Conservation (phyloP, 192 early-diverging fungal species). For the Coemansia reversa region DNA sequence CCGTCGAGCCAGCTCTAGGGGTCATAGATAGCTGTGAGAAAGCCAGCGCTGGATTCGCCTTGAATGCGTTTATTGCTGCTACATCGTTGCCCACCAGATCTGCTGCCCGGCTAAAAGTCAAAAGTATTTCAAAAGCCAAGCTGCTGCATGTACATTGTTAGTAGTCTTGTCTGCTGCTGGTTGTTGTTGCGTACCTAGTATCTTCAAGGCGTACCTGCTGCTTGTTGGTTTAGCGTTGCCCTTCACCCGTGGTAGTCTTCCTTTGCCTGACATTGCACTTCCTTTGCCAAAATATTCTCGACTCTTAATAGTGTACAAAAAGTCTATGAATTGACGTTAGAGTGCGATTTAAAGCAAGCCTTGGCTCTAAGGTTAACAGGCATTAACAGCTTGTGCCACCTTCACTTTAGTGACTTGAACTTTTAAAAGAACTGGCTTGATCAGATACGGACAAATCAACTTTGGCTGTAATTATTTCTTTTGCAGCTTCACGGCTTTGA, state of each 20-base stretch:
- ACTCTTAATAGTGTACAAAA: neutral
- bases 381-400: neutral
- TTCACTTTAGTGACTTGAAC: neutral
- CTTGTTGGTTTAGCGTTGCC: conserved; percentile 82
- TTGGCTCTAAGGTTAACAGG: neutral
- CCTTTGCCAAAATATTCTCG: neutral
- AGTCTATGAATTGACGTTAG: neutral
- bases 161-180: neutral
- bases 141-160: neutral
- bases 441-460: neutral
- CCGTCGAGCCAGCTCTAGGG: neutral
- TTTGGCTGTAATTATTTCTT: neutral
- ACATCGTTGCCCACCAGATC: conserved; percentile 43
- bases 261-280: conserved; percentile 40
- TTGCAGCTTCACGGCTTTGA: neutral
- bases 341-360: neutral
- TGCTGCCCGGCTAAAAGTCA: conserved; percentile 34
- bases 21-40: conserved; percentile 67
- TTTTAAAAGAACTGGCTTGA: neutral
- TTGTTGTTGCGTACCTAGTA: neutral
- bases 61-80: conserved; percentile 49
- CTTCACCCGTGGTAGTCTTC: conserved; percentile 72
- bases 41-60: conserved; percentile 57
- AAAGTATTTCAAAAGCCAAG: neutral
- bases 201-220: conserved; percentile 65